Base-by-base conservation (phyloP, 1,284 basidiomycete genomes). In the Neolentinus lepideus region DNA sequence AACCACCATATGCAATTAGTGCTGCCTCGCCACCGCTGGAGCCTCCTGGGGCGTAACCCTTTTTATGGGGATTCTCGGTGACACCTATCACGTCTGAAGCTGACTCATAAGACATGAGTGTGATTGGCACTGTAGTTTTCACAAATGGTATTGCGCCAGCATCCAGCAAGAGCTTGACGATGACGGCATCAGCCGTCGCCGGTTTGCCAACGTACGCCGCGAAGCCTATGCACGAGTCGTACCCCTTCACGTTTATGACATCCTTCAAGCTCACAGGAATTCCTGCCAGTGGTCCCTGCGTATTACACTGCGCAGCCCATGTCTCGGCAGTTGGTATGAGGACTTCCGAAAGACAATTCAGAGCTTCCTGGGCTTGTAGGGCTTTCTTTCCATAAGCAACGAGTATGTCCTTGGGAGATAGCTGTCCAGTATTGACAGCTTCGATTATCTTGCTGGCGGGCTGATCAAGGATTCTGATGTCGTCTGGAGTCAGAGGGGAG, bases 101-200 rank as follows among this genome's bases (percentile, higher is more conserved):
- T 54, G 85, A 85, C 68, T 93, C 90, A 65, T 87, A 88, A 3
- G 85, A 82, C 43, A 92, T 75, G 45, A 92, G 77, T 0, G 88
- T 90, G 63, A 86, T 82, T 0, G 81, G 79, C 27, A 84, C 73
- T 61, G 86, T 88, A 36, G 90, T 92, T 71, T 92, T 92, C 66
- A 84, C 85, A 67, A 86, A 88, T 1, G 83, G 80, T 22, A 92
- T 76, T 0, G 85, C 90, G 21, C 90, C 84, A 1, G 83, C 85
- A 54, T 83, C 76, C 27, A 76, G 78, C 9, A 87, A 73, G 26
- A 88, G 77, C 19, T 75, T 71, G 43, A 87, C 81, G 22, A 90
- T 71, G 11, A 74, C 72, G 3, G 77, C 74, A 55, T 81, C 73
- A 22, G 70, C 62, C 33, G 62, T 55, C 2, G 72, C 68, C 2